These are phyloP conservation scores for Mallotus repandus DNA, from an alignment of 441 rosid genomes.

Conservation along the genomic window DNA sequence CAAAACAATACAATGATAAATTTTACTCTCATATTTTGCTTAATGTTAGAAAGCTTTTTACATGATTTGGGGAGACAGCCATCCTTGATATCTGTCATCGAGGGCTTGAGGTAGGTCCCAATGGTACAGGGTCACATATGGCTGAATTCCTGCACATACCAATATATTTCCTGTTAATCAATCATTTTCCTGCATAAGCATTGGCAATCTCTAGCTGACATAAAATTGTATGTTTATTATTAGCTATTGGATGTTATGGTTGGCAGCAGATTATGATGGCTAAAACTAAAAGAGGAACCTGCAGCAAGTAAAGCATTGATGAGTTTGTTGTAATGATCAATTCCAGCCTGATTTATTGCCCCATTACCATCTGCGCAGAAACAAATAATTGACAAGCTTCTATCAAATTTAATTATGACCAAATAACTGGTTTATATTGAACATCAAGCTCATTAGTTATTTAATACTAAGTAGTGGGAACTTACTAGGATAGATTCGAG, in stretches of 20 bases:
- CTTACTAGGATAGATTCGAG: constrained; percentile 38
- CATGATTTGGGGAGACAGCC: constrained; percentile 36
- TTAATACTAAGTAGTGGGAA: neutral
- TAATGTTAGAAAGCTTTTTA: neutral
- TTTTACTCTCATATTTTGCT: neutral
- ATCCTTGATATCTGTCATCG: constrained; percentile 36
- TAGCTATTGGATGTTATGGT: neutral
- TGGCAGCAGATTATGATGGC: neutral
- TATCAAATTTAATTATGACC: too few species aligned
- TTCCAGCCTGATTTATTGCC: constrained; percentile 68
- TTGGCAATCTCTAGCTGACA: neutral
- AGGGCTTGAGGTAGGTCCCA: constrained; percentile 48
- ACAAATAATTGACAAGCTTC: neutral
- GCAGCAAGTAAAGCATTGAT: constrained; percentile 44
- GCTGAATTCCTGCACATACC: constrained; percentile 27
- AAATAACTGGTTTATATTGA: neutral
- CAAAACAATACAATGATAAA: neutral
- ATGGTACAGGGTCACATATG: constrained; percentile 43
- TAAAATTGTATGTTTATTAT: neutral
- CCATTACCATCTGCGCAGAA: constrained; percentile 65
- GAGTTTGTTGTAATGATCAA: constrained; percentile 39
- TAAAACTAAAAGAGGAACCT: constrained; percentile 33
- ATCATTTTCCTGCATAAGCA: neutral
- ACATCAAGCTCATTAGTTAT: too few species aligned
- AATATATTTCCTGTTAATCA: too few species aligned